Evolutionary conservation across 2,329 filamentous ascomycete species (phyloP), one percentile per base, ranked within the genome.

Genomic region (Stylonectria norvegica): DNA sequence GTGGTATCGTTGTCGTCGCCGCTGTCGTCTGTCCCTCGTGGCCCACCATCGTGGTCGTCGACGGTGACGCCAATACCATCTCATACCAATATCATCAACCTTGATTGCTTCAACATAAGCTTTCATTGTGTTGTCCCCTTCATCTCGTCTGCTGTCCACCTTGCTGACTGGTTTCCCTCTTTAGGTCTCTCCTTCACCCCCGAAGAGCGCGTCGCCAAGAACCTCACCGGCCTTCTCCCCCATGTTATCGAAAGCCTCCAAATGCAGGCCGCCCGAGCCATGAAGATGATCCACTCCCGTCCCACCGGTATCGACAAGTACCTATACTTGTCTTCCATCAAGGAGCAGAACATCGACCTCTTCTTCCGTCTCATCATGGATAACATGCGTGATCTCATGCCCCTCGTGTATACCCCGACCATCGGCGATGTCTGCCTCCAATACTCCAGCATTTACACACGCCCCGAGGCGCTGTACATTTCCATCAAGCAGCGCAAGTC

Each of bases 401-500:
- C 87, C 34, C 72, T 91, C 50, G 87, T 93, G 57, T 93, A 93
- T 71, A 93, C 87, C 14, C 87, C 87, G 32, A 90, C 86, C 59
- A 89, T 98, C 57, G 93, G 93, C 58, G 91, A 97, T 64, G 93
- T 95, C 53, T 98, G 93, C 72, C 75, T 95, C 63, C 85, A 91
- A 69, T 98, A 95, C 80, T 95, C 90, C 27, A 89, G 91, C 58
- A 81, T 97, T 56, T 97, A 95, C 74, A 94, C 90, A 45, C 86
- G 90, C 54, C 90, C 93, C 16, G 93, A 97, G 75, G 89, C 86
- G 51, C 79, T 97, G 68, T 98, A 97, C 72, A 86, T 98, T 51
- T 96, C 90, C 46, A 96, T 88, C 69, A 86, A 89, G 68, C 91
- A 98, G 73, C 83, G 87, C 51, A 93, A 90, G 61, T 89, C 91